Conservation (phyloP, 2,329 filamentous ascomycete genomes). For the Fusarium floridanum region DNA sequence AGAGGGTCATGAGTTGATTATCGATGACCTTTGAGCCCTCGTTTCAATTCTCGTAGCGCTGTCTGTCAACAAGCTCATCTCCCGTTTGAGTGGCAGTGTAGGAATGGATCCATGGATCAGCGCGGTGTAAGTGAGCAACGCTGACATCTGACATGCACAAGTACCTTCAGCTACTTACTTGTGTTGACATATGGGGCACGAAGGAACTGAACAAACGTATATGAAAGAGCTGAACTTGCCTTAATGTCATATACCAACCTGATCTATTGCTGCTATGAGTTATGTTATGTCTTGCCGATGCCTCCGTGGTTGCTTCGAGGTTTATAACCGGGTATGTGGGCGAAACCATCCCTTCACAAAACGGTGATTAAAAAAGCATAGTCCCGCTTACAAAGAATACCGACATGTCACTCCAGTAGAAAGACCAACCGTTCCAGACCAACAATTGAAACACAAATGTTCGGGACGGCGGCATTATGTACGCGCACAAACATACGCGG, state of each 20-base stretch:
- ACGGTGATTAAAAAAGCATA: background rate
- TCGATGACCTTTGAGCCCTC: fast-evolving
- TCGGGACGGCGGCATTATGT: background rate
- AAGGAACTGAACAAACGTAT: background rate
- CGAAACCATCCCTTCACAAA: background rate
- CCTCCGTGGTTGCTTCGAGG: background rate
- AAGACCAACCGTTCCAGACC: background rate
- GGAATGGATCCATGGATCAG: background rate
- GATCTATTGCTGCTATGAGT: background rate
- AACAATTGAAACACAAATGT: background rate
- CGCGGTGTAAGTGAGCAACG: background rate
- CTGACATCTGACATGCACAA: background rate
- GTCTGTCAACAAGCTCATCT: background rate
- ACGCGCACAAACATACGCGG: background rate
- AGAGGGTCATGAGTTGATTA: background rate
- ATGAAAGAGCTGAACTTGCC: background rate
- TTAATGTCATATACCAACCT: background rate
- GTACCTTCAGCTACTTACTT: background rate
- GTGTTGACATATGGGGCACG: background rate
- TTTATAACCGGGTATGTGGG: background rate
- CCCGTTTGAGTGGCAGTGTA: background rate
- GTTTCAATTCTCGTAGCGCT: background rate
- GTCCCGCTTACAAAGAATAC: background rate
- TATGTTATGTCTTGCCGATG: background rate
- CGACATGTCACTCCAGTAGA: background rate